Evolutionary conservation across 192 early-diverging fungal genomes (phyloP).

Genomic region (Cetraspora pellucida): DNA sequence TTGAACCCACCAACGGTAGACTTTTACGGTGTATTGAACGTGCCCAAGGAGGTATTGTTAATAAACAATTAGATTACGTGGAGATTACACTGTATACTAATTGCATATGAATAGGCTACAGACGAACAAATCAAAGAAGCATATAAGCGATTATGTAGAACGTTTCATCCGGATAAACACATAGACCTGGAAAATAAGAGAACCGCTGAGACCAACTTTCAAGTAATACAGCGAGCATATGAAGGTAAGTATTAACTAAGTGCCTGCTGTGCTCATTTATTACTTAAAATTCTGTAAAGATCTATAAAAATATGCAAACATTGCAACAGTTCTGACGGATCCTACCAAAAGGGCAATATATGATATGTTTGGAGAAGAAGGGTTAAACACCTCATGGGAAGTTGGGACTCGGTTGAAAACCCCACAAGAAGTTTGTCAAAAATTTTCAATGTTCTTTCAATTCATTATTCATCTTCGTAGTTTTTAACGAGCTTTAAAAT

Average conservation of each 20-base stretch:
- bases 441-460: neutral
- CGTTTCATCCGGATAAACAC: slow-evolving; percentile 84
- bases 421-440: slow-evolving; percentile 55
- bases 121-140: slow-evolving; percentile 74
- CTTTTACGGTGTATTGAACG: slow-evolving; percentile 69
- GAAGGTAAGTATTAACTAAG: slow-evolving; percentile 49
- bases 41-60: slow-evolving; percentile 56
- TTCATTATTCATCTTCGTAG: neutral
- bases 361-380: slow-evolving; percentile 92
- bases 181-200: slow-evolving; percentile 57
- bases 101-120: slow-evolving; percentile 44
- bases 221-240: slow-evolving; percentile 76
- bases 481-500: neutral
- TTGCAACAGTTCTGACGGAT: slow-evolving; percentile 72
- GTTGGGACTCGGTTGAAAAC: slow-evolving; percentile 72
- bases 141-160: slow-evolving; percentile 70
- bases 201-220: slow-evolving; percentile 74
- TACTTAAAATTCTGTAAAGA: neutral
- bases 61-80: too few species aligned
- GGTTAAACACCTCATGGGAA: slow-evolving; percentile 62
- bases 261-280: neutral
- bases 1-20: slow-evolving; percentile 49
- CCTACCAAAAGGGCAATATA: slow-evolving; percentile 78
- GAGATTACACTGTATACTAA: too few species aligned
- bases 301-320: slow-evolving; percentile 4